Conservation (phyloP, 352 stramenopile genomes). For the Phytopythium ostracodes region DNA sequence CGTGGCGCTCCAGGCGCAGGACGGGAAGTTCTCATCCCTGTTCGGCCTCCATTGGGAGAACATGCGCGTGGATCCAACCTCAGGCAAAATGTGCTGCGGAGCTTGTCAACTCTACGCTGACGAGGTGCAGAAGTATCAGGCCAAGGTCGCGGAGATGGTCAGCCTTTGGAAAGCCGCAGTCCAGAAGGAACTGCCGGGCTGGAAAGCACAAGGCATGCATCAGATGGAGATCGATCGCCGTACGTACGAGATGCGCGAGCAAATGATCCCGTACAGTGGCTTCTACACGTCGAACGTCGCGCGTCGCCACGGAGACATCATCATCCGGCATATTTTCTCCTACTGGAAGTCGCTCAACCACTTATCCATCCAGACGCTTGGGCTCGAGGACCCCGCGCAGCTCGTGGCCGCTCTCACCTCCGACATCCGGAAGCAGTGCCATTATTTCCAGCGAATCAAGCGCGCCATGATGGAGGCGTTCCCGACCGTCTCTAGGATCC, state of each 20-base stretch:
- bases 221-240: slow-evolving; percentile 59
- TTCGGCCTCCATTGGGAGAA: slow-evolving; percentile 69
- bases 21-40: slow-evolving; percentile 36
- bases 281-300: slow-evolving; percentile 57
- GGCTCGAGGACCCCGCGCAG: slow-evolving; percentile 35
- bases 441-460: slow-evolving; percentile 50
- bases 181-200: slow-evolving; percentile 22
- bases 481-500: slow-evolving; percentile 28
- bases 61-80: slow-evolving; percentile 31
- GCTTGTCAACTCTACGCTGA: slow-evolving; percentile 40
- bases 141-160: slow-evolving; percentile 37
- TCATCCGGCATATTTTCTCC: slow-evolving; percentile 53
- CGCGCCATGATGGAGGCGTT: slow-evolving; percentile 44
- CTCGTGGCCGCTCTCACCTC: slow-evolving; percentile 41
- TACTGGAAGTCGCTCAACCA: slow-evolving; percentile 37
- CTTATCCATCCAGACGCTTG: slow-evolving; percentile 41
- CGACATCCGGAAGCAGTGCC: slow-evolving; percentile 51
- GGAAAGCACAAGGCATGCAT: slow-evolving; percentile 48
- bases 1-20: slow-evolving; percentile 16
- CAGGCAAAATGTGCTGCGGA: slow-evolving; percentile 26
- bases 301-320: slow-evolving; percentile 47
- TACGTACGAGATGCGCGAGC: slow-evolving; percentile 52
- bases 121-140: slow-evolving; percentile 44
- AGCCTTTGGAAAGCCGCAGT: slow-evolving; percentile 39
- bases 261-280: slow-evolving; percentile 54